Percentiles rank a stretch among this genome's conserved stretches.
Conservation (phyloP, 495 filamentous ascomycete genomes). For the Penicillium ucsense region DNA sequence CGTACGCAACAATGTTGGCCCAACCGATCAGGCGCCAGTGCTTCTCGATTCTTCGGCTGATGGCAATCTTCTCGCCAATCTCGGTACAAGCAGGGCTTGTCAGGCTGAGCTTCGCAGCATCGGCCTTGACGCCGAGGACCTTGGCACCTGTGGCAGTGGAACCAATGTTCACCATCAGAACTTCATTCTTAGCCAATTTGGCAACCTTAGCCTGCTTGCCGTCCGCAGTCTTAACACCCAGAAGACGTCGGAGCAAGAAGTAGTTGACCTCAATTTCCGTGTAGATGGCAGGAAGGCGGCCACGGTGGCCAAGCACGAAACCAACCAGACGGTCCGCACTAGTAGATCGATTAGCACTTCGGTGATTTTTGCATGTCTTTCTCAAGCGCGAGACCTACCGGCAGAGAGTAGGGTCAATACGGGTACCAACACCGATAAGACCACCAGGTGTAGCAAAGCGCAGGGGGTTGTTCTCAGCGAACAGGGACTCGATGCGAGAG, state of each 20-base stretch:
- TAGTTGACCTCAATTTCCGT: slow-evolving; percentile 98
- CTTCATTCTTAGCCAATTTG: slow-evolving; percentile 94
- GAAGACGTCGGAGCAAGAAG: slow-evolving; percentile 84
- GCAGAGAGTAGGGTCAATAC: slow-evolving; percentile 94
- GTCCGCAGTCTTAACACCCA: slow-evolving; percentile 95
- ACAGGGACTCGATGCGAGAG: slow-evolving; percentile 86
- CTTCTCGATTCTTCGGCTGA: slow-evolving; percentile 95
- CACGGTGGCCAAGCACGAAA: slow-evolving; percentile 92
- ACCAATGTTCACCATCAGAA: slow-evolving; percentile 98
- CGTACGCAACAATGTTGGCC: slow-evolving; percentile 79
- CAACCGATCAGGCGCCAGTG: slow-evolving; percentile 98
- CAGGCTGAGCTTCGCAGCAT: slow-evolving; percentile 83
- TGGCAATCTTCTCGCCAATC: slow-evolving; percentile 93
- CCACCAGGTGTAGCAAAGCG: slow-evolving; percentile 97
- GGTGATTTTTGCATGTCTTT: too few relatives aligned
- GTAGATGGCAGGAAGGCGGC: slow-evolving; percentile 86
- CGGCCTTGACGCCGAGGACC: slow-evolving; percentile 90
- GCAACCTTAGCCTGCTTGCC: slow-evolving; percentile 99
- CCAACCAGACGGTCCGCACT: slow-evolving; percentile 95
- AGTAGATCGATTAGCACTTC: neutral
- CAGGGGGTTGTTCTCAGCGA: slow-evolving; percentile 94
- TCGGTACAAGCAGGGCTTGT: slow-evolving; percentile 89
- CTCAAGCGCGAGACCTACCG: slow-evolving; percentile 9
- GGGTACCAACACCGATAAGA: slow-evolving; percentile 92
- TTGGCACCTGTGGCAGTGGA: slow-evolving; percentile 93